Conservation (phyloP, 2,329 filamentous ascomycete genomes). For the Cladorrhinum sp. region DNA sequence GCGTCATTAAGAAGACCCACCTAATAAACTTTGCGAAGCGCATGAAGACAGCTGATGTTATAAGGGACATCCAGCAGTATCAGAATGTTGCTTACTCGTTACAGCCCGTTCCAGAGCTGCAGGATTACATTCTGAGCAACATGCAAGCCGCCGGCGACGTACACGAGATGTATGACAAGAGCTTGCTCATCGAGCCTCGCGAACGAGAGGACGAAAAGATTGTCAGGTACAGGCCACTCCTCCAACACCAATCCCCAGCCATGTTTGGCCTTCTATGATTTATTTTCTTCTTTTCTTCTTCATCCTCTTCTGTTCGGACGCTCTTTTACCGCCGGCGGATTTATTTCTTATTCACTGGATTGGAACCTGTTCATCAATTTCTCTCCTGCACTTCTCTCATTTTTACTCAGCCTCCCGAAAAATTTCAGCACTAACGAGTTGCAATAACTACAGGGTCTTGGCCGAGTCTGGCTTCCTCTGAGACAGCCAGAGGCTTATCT, state of each 20-base stretch:
- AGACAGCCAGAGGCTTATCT: slow-evolving; percentile 10
- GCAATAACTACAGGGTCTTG: slow-evolving; percentile 29
- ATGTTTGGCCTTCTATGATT: slow-evolving; percentile 21
- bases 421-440: slow-evolving; percentile 13
- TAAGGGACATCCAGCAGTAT: slow-evolving; percentile 97
- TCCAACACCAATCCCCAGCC: slow-evolving; percentile 12
- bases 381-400: neutral
- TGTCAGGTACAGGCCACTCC: slow-evolving; percentile 67
- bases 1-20: slow-evolving; percentile 92
- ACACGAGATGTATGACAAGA: slow-evolving; percentile 99
- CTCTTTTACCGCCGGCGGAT: neutral
- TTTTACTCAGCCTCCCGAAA: neutral
- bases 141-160: slow-evolving; percentile 95
- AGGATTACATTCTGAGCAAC: slow-evolving; percentile 95
- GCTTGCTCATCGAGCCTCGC: slow-evolving; percentile 85
- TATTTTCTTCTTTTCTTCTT: neutral
- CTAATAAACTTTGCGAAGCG: slow-evolving; percentile 99
- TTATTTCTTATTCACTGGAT: neutral
- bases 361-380: neutral
- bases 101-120: slow-evolving; percentile 83
- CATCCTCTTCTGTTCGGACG: neutral
- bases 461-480: slow-evolving; percentile 36
- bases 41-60: slow-evolving; percentile 96
- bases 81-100: slow-evolving; percentile 96
- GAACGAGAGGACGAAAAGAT: slow-evolving; percentile 99